Evolutionary conservation across 352 stramenopile species (phyloP).

Genomic region (Phytophthora vignae): DNA sequence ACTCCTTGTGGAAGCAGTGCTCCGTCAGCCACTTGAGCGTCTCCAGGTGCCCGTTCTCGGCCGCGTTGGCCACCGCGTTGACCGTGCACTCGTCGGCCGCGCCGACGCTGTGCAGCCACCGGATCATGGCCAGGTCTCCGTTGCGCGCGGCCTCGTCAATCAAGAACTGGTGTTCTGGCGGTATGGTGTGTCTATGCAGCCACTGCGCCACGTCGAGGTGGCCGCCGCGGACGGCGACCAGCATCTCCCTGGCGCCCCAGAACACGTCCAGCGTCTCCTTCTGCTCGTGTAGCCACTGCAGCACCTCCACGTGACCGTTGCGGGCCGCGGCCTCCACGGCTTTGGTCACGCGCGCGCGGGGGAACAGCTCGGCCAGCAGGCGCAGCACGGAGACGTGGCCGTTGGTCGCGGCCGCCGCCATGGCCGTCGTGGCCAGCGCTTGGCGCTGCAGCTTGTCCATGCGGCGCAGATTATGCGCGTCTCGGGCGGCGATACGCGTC

Average conservation of each 20-base stretch:
- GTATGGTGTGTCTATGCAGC: slow-evolving; percentile 41
- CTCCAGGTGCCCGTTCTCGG: slow-evolving; percentile 47
- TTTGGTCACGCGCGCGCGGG: too few species aligned
- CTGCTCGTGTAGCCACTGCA: slow-evolving; percentile 45
- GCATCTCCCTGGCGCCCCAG: slow-evolving; percentile 43
- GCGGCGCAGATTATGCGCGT: too few species aligned
- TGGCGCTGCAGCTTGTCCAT: too few species aligned
- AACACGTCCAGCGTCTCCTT: slow-evolving; percentile 28
- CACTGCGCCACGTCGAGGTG: slow-evolving; percentile 48
- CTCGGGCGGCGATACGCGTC: too few species aligned
- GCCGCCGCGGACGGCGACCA: slow-evolving; percentile 37
- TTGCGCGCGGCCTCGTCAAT: slow-evolving; percentile 45
- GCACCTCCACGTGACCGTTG: slow-evolving; percentile 33
- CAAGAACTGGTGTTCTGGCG: slow-evolving; percentile 36
- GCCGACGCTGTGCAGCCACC: slow-evolving; percentile 43
- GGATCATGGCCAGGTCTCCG: slow-evolving; percentile 50
- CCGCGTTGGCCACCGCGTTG: slow-evolving; percentile 50
- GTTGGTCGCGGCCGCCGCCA: too few species aligned
- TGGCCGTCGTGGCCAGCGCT: too few species aligned
- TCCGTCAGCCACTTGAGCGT: slow-evolving; percentile 47
- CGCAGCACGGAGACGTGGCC: too few species aligned
- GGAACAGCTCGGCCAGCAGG: too few species aligned
- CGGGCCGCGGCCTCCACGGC: slow-evolving; percentile 38
- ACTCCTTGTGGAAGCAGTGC: slow-evolving; percentile 35
- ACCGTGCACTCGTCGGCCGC: slow-evolving; percentile 37